phyloP scores from a whole-genome alignment of 805 yeast species.

The Pichia deserticola region DNA sequence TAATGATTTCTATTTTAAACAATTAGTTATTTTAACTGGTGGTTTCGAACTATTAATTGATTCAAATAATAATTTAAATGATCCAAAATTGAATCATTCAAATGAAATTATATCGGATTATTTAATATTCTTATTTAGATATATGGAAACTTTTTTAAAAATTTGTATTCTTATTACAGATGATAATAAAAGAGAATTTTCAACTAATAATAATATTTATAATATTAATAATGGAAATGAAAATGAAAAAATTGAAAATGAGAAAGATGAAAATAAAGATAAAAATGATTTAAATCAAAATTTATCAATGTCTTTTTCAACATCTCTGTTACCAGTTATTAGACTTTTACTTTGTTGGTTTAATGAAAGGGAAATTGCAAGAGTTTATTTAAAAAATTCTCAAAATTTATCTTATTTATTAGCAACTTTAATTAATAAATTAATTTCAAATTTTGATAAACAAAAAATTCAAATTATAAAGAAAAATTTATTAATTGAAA shows the following conservation, averaged over 20 bases:
- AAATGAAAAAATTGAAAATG: too few relatives aligned
- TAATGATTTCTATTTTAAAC: constrained; percentile 30
- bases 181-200: constrained; percentile 8
- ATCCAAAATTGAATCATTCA: constrained; percentile 20
- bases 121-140: constrained; percentile 36
- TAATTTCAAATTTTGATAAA: constrained; percentile 4
- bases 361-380: constrained; percentile 38
- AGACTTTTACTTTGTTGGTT: constrained; percentile 55
- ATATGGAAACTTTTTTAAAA: constrained; percentile 28
- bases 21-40: constrained; percentile 32
- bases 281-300: not conserved
- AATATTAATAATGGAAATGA: too few relatives aligned
- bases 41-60: constrained; percentile 30
- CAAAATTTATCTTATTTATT: constrained; percentile 1
- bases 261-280: not conserved
- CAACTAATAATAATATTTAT: not conserved
- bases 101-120: constrained; percentile 23
- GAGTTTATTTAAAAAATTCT: constrained; percentile 23
- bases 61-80: constrained; percentile 12
- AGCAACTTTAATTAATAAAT: constrained; percentile 1
- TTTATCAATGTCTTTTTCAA: constrained; percentile 14
- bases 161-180: constrained; percentile 21
- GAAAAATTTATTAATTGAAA: not conserved
- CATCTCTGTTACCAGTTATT: constrained; percentile 30
- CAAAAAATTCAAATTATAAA: not conserved